Evolutionary conservation across 257 asterid genomes (phyloP).

Genomic region (Ocimum tenuiflorum): DNA sequence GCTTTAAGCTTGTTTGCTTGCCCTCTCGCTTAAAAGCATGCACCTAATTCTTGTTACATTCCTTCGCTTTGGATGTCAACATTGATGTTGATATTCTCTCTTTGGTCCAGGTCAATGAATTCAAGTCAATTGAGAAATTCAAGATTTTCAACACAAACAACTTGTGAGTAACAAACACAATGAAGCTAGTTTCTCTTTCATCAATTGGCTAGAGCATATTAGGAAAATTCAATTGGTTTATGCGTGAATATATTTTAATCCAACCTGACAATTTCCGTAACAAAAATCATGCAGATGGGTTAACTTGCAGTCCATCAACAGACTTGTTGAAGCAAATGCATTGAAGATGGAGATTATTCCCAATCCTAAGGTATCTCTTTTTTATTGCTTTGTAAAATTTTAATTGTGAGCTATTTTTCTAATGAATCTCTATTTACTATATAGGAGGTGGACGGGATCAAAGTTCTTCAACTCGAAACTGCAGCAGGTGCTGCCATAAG

Average conservation of each 20-base stretch:
- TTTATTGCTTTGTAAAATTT: neutral
- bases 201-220: neutral
- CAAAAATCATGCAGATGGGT: slow-evolving; percentile 68
- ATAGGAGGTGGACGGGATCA: slow-evolving; percentile 91
- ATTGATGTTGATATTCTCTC: slow-evolving; percentile 11
- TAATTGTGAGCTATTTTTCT: neutral
- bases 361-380: slow-evolving; percentile 71
- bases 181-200: slow-evolving; percentile 8
- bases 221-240: neutral
- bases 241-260: neutral
- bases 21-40: neutral
- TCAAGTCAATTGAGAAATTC: slow-evolving; percentile 96
- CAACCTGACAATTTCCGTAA: slow-evolving; percentile 4
- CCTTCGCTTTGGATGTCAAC: slow-evolving; percentile 5
- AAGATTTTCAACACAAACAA: slow-evolving; percentile 97
- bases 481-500: slow-evolving; percentile 99
- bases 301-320: slow-evolving; percentile 70
- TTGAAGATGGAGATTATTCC: slow-evolving; percentile 96
- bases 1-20: slow-evolving; percentile 2
- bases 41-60: neutral
- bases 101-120: slow-evolving; percentile 67
- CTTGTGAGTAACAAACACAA: slow-evolving; percentile 47
- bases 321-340: slow-evolving; percentile 70
- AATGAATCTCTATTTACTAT: neutral
- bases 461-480: slow-evolving; percentile 95